Percentiles rank a stretch among this genome's conserved stretches.
These are phyloP conservation scores for Saraca asoca DNA, from an alignment of 331 rosid species.

Conservation along the genomic window DNA sequence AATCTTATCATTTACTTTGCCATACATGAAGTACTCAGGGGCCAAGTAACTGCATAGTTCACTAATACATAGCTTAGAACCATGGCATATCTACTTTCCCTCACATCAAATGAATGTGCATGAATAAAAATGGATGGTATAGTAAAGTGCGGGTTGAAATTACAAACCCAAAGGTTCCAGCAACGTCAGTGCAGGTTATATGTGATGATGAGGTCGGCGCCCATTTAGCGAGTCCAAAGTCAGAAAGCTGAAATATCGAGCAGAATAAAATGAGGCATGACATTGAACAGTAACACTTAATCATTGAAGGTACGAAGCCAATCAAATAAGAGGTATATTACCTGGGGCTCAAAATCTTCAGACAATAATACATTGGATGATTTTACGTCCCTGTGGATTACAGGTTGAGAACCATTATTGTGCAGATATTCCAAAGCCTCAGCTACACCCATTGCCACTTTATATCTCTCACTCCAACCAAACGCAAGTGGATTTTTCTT, in stretches of 20 bases:
- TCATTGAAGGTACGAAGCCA: conserved; percentile 1
- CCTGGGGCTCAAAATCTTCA: conserved; percentile 95
- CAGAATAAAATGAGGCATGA: conserved; percentile 29
- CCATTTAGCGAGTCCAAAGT: conserved; percentile 95
- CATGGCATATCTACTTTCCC: conserved; percentile 25
- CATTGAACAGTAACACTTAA: conserved; percentile 9
- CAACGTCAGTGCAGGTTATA: conserved; percentile 88
- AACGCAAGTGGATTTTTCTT: conserved; percentile 61
- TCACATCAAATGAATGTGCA: conserved; percentile 9
- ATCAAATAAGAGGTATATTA: conserved; percentile 30
- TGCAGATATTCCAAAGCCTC: conserved; percentile 92
- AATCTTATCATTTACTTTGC: conserved; percentile 83
- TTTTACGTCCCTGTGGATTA: conserved; percentile 87
- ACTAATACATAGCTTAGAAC: conserved; percentile 27
- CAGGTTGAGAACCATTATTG: conserved; percentile 55
- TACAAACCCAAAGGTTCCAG: conserved; percentile 95
- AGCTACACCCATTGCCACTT: conserved; percentile 86
- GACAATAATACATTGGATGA: conserved; percentile 82
- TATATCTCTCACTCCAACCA: conserved; percentile 88
- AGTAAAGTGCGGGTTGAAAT: conserved; percentile 24
- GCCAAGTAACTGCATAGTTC: conserved; percentile 78
- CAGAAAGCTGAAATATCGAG: conserved; percentile 73
- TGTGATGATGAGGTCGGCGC: conserved; percentile 71
- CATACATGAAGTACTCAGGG: conserved; percentile 98
- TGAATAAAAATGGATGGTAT: conserved; percentile 9